Evolutionary conservation across 2,329 filamentous ascomycete species (phyloP), one percentile per base, ranked within the genome.

Genomic region (Sclerotiophoma versabilis): DNA sequence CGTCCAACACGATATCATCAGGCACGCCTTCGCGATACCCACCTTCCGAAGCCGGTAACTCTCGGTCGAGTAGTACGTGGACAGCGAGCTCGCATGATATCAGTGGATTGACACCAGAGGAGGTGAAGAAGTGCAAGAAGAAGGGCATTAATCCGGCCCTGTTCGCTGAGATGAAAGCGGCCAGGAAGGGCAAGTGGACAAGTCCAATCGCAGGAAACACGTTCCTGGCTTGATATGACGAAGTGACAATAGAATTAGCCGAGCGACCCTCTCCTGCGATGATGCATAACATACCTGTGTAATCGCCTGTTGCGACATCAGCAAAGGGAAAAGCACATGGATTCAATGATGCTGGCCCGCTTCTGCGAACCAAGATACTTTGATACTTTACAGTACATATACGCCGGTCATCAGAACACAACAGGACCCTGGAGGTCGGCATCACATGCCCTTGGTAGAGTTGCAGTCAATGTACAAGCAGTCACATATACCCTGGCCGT

Each of bases 111-210:
- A 76, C 69, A 22, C 70, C 75, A 10, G 72, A 76, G 46, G 74
- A 80, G 38, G 64, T 79, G 36, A 73, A 74, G 52, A 79, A 78
- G 58, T 71, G 78, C 63, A 68, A 71, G 60, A 77, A 78, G 63
- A 81, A 80, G 60, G 77, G 79, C 1, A 77, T 81, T 58, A 79
- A 81, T 54, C 78, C 77, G 12, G 69, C 75, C 9, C 55, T 80
- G 42, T 80, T 76, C 55, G 74, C 76, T 12, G 79, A 81, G 64
- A 81, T 81, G 78, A 76, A 78, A 58, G 75, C 77, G 22, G 76
- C 75, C 19, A 70, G 71, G 46, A 77, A 75, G 48, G 75, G 76
- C 1, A 67, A 70, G 63, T 72, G 70, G 65, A 62, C 66, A n/a
- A 73, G 70, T 57, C 68, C 70, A 4, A 70, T 75, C 41, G 66